Evolutionary conservation across 306 rosid species (phyloP), one percentile per base, ranked within the genome.

Genomic region (Cucurbita argyrosperma): DNA sequence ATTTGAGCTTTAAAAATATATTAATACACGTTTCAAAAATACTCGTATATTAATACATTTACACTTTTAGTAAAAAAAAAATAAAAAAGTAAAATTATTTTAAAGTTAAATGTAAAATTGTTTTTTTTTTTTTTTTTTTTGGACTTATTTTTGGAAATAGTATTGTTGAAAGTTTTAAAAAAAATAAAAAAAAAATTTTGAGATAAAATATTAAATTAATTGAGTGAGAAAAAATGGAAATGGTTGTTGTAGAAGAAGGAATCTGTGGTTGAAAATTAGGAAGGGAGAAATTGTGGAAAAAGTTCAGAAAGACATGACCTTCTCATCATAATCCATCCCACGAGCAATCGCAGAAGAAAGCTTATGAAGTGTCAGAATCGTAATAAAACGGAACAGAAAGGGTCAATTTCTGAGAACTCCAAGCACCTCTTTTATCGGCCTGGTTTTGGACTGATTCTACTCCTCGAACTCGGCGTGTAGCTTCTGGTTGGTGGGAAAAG

Each of bases 311-410:
- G 45, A 12, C 69, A 38, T 39, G 69, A 42, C 35, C 8, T 40
- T 63, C 26, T 10, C 71, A 64, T 64, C 37, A 42, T 11, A 42
- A 18, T n/a, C 4, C 4, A 16, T 43, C 66, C 66, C 71, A 64
- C 71, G 51, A 64, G 51, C 56, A 46, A 39, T 46, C 23, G 55
- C 72, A 67, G 39, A 62, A 8, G 42, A 11, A 10, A 19, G 53
- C 10, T 40, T n/a, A 45, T 46, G 11, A 63, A 75, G 78, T 64
- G 71, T 39, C 60, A 75, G 72, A 75, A 62, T 63, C 78, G 78
- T 75, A 75, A 75, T 62, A 62, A 75, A 10, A 5, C 6, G 26
- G 21, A 52, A 58, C 37, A 62, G 35, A 13, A 14, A 70, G 70
- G 55, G 50, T 11, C 30, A 10, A n/a, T 1, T 1, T 63, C 72